Base-by-base conservation (phyloP, 2,329 filamentous ascomycete genomes). In the Dactylellina leptospora region DNA sequence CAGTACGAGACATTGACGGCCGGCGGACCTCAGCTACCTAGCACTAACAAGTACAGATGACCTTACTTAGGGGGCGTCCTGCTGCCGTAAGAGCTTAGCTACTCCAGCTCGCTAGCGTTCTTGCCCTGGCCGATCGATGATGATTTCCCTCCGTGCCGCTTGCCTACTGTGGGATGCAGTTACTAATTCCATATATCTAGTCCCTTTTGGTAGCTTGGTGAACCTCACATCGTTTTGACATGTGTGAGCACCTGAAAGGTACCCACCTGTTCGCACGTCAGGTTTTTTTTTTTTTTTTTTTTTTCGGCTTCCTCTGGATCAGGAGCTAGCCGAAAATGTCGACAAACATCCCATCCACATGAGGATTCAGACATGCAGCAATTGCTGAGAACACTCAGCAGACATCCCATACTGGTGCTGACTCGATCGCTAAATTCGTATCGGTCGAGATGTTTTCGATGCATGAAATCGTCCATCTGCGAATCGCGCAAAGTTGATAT, bases 111-210 rank as follows among this genome's bases (percentile, higher is more conserved):
- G 13, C 11, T 40, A n/a, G n/a, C n/a, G 55, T 48, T 16, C 38
- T 47, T 62, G 66, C 66, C 66, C 66, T 62, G 66, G 66, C 66
- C 53, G 66, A 71, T 71, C 64, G 58, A 71, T 71, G 64, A 71
- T 71, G 64, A 47, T 62, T 61, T 71, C 59, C 66, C 66, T 71
- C 45, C 66, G 58, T 62, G 66, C 66, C 56, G 66, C 66, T 63
- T 71, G 66, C 66, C 66, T 54, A 59, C 66, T 71, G 38, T 54
- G 66, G 64, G 66, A 62, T 71, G 51, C 58, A 71, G 66, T 71
- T 71, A 61, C 66, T 71, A 51, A 62, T 71, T 71, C 66, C 44
- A 71, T 62, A 71, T 62, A 58, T 63, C 36, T 56, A 63, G 40
- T 71, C 59, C 66, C 36, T 47, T 71, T 63, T 58, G 51, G 66